Evolutionary conservation across 805 yeast species (phyloP), one percentile per base, ranked within the genome.

Genomic region (Ogataea salicorniae): DNA sequence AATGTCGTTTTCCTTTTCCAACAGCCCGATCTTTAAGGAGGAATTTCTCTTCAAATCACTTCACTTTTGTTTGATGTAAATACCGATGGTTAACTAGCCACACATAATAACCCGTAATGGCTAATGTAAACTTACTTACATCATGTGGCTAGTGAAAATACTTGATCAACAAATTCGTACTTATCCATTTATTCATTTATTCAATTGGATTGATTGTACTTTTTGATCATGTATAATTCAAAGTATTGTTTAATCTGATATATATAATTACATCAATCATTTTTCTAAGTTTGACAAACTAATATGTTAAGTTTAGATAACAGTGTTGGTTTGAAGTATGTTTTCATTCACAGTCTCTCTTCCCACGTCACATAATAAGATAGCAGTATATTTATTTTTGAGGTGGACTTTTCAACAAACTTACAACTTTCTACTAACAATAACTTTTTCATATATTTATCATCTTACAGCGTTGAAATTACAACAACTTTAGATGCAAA

Each of bases 401-500:
- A 29, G 6, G 20, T 34, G 14, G 14, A 16, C 5, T 18, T 34
- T 34, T 26, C 11, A 15, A 11, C 6, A 23, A n/a, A 26, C 50
- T 49, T 46, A 48, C 52, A 22, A 39, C 15, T 39, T 13, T 26
- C 5, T 26, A 26, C 31, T 26, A 26, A 26, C 31, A 26, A 9
- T 26, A 26, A 9, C 11, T 9, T 26, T 26, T 15, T 33, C 35
- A 16, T 5, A n/a, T 13, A 17, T 9, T 22, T n/a, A 15, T 31
- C 35, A 20, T 17, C n/a, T 29, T 37, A n/a, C 35, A 75, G 81
- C 56, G 86, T 87, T 48, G 79, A 73, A 58, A 70, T 85, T 45
- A 75, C 78, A 13, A 86, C 87, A 43, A 67, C 76, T 6, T 67
- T 80, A 41, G 88, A 84, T 57, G 72, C 74, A 26, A 70, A 71